Evolutionary conservation across 495 filamentous ascomycete species (phyloP).

Genomic region (Aspergillus haitiensis): DNA sequence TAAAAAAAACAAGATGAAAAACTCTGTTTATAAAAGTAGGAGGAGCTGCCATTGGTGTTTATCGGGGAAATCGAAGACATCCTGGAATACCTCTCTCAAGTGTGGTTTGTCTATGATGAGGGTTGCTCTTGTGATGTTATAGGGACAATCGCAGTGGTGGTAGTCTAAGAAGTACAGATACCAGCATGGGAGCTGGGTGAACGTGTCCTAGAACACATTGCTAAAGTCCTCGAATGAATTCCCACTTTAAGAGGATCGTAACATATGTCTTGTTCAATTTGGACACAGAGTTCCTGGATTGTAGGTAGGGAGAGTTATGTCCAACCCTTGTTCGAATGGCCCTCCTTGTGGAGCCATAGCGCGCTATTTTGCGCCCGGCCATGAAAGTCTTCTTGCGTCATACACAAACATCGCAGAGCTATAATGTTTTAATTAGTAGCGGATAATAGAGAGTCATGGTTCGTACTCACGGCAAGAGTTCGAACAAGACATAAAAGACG

Average conservation of each 20-base stretch:
- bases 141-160: background rate
- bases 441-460: background rate
- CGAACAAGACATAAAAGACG: background rate
- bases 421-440: background rate
- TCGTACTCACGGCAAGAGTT: background rate
- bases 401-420: background rate
- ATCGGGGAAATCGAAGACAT: background rate
- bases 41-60: background rate
- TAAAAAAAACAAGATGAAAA: conserved; percentile 1
- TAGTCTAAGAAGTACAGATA: background rate
- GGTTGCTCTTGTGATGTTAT: background rate
- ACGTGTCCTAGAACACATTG: background rate
- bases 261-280: background rate
- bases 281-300: background rate
- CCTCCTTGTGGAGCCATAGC: background rate
- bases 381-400: background rate
- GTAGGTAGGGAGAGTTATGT: background rate
- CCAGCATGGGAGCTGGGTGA: background rate
- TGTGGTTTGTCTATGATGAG: background rate
- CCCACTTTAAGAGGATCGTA: background rate
- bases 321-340: background rate
- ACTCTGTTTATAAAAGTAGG: background rate
- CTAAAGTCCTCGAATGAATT: background rate
- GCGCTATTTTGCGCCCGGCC: background rate
- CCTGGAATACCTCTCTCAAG: background rate